Base-by-base conservation (phyloP, 2,329 filamentous ascomycete genomes). In the Lachnellula suecica region DNA sequence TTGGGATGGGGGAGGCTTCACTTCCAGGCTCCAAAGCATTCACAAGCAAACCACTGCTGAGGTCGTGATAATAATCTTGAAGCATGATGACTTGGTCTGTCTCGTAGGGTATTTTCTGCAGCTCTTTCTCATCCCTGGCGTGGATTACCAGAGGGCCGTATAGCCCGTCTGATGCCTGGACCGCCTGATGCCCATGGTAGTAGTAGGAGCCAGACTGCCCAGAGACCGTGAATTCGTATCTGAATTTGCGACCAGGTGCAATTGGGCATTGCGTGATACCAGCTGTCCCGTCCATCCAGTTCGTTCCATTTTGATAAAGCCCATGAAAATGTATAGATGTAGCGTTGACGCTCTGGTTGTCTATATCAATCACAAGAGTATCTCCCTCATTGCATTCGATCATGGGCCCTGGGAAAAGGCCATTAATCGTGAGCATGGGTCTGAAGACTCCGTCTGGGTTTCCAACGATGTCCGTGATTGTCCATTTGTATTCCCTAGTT, bases 291-390 rank as follows among this genome's bases (percentile, higher is more conserved):
- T 93, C 88, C 84, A 90, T 89, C 51, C 78, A 77, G 53, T 83
- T 89, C 0, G 87, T 88, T 10, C 86, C 87, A 59, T 89, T 89
- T 65, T 91, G 87, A 64, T 83, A 90, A 57, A 93, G 77, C 15
- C 89, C 89, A 60, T 93, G 89, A 67, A 88, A 92, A 65, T 93
- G 89, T 4, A 92, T 74, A 7, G 83, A 79, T 0, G 88, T 67
- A 11, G 65, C 79, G 59, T 91, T 88, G 11, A 74, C 72, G 1
- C 87, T 81, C 20, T 79, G 75, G 61, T 93, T 93, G 59, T 82
- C 72, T 46, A 91, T 75, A 27, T 88, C 82, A 40, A 91, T 81
- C 3, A 89, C 68, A 8, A 94, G 68, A 1, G 79, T 82, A 61
- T 94, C 89, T 19, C 87, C 88, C 58, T 88, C 83, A 59, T 88